Evolutionary conservation across 805 yeast genomes (phyloP).

Genomic region (Diddensiella caesifluorescens): DNA sequence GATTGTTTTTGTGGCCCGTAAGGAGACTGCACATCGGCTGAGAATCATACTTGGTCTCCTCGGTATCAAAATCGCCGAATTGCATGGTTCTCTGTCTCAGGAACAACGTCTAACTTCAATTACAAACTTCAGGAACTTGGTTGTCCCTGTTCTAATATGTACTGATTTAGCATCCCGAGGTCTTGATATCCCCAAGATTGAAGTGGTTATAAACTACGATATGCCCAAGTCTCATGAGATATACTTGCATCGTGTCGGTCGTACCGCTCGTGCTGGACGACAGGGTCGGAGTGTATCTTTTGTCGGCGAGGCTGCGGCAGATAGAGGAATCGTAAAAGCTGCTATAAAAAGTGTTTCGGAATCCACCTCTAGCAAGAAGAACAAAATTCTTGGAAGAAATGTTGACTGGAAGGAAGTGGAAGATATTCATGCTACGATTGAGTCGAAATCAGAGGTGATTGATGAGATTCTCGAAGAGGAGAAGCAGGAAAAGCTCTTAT

Average conservation of each 20-base stretch:
- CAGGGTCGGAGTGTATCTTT: constrained; percentile 89
- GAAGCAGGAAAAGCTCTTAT: constrained; percentile 76
- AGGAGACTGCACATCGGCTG: constrained; percentile 82
- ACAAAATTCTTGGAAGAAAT: constrained; percentile 63
- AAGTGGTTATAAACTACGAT: constrained; percentile 87
- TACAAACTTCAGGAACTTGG: constrained; percentile 71
- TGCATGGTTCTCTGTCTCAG: constrained; percentile 76
- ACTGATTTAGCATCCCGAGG: constrained; percentile 99
- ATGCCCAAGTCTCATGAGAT: constrained; percentile 92
- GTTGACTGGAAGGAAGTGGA: constrained; percentile 90
- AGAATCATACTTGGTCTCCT: constrained; percentile 77
- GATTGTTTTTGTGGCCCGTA: constrained; percentile 87
- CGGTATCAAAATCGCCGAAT: constrained; percentile 71
- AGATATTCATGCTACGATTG: constrained; percentile 55
- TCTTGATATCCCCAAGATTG: constrained; percentile 97
- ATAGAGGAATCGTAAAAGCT: constrained; percentile 84
- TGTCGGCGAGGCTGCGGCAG: constrained; percentile 88
- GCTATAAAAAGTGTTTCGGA: constrained; percentile 68
- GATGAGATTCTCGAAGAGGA: constrained; percentile 84
- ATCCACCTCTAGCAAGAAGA: constrained; percentile 39
- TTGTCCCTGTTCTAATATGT: constrained; percentile 85
- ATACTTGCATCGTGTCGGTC: constrained; percentile 95
- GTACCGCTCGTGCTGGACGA: constrained; percentile 99
- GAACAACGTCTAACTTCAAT: constrained; percentile 89
- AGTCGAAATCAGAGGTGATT: constrained; percentile 52